Evolutionary conservation across 2,329 filamentous ascomycete species (phyloP), one percentile per base, ranked within the genome.

Genomic region (Aspergillus calidoustus): DNA sequence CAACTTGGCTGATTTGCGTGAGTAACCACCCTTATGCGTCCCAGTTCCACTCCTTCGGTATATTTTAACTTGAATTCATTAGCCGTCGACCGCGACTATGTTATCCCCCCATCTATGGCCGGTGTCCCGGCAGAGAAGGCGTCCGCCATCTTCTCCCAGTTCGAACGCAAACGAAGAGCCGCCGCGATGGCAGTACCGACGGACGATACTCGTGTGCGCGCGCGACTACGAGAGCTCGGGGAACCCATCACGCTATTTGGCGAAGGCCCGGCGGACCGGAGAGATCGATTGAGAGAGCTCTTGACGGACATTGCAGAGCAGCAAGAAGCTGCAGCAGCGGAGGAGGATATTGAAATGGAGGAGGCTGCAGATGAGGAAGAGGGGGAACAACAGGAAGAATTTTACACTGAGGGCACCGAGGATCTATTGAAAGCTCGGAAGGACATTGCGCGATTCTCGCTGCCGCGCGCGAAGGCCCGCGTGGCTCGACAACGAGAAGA

Each of bases 181-280:
- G 93, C 93, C 19, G 90, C 91, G 11, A 91, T 98, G 69, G 90
- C 91, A 13, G 95, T 99, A 3, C 95, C 94, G 0, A 99, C 96
- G 58, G 93, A 97, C 75, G 95, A 99, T 81, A 89, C 86, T 64
- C 88, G 91, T 70, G 93, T 99, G 52, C 91, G 93, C 63, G 83
- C 88, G 43, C 88, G 87, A 67, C 84, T 98, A 62, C 88, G 95
- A 67, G 90, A 95, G 71, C 84, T 97, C 66, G 92, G 91, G n/a
- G 91, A 99, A 74, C 95, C 95, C 11, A 88, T 98, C 59, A 99
- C 94, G 0, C 83, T 98, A 0, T 99, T 99, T 67, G 95, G 93
- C 61, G 95, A 99, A 80, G 92, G 91, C 0, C 89, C 89, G 1
- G 89, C 87, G 28, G 94, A 98, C 70, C 84, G 95, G 62, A 86